A percentile compares a stretch with the other conserved stretches of the same genome.
phyloP scores from a whole-genome alignment of 1,139 yeast genomes.

The Candida frijolesensis region DNA sequence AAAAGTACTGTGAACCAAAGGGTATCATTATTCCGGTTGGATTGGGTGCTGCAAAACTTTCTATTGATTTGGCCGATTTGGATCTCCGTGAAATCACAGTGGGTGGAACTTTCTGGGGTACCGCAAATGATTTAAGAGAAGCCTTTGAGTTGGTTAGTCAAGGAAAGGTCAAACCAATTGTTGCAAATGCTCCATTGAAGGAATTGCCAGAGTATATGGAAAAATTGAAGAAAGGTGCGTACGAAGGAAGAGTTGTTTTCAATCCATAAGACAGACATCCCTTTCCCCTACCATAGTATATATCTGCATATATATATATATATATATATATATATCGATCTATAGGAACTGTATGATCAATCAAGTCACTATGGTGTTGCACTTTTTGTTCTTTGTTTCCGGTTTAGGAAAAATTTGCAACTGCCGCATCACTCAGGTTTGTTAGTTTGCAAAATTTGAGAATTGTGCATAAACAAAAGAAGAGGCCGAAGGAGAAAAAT shows the following conservation, averaged over 20 bases:
- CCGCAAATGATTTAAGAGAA: slow-evolving; percentile 41
- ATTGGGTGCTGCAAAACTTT: slow-evolving; percentile 32
- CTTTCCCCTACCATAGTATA: not conserved
- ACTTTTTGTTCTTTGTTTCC: not conserved
- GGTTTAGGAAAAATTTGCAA: not conserved
- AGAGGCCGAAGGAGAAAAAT: not conserved
- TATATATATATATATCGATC: not conserved
- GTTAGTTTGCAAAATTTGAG: too few species aligned
- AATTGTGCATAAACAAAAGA: not conserved
- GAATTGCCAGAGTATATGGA: slow-evolving; percentile 38
- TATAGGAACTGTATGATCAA: too few species aligned
- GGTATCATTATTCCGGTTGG: slow-evolving; percentile 46
- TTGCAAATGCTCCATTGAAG: slow-evolving; percentile 30
- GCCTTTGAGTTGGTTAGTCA: slow-evolving; percentile 38
- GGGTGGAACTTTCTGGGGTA: slow-evolving; percentile 45
- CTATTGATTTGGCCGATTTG: slow-evolving; percentile 32
- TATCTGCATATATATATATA: not conserved
- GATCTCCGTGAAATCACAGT: slow-evolving; percentile 41
- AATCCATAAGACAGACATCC: slow-evolving; percentile 22
- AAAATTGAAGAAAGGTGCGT: slow-evolving; percentile 33
- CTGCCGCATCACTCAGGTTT: not conserved
- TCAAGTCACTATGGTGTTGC: too few species aligned
- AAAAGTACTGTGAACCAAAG: slow-evolving; percentile 28
- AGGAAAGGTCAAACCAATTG: slow-evolving; percentile 41
- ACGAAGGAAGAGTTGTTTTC: slow-evolving; percentile 44